Percentiles rank a stretch among this genome's conserved stretches.
Evolutionary conservation across 179 eudicot species (phyloP).

Genomic region (Beta lomatogona): DNA sequence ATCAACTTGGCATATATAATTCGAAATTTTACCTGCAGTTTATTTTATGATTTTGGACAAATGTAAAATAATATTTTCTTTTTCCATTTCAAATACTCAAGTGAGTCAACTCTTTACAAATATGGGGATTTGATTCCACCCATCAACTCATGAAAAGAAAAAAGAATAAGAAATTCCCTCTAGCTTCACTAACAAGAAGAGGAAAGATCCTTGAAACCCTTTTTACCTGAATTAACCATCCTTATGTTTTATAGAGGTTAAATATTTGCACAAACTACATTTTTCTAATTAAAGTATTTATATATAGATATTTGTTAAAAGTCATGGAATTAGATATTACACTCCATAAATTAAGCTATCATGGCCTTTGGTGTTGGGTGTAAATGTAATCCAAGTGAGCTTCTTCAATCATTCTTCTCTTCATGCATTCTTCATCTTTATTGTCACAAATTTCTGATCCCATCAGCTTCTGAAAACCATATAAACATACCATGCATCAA

Average conservation of each 20-base stretch:
- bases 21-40: too few species aligned
- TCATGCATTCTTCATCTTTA: constrained; percentile 65
- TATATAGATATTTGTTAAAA: constrained; percentile 1
- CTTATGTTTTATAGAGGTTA: constrained; percentile 9
- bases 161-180: background rate
- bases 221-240: constrained; percentile 17
- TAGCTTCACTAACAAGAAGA: background rate
- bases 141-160: too few species aligned
- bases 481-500: background rate
- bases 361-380: constrained; percentile 67
- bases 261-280: constrained; percentile 15
- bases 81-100: too few species aligned
- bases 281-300: constrained; percentile 20
- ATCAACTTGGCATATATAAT: too few species aligned
- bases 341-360: background rate
- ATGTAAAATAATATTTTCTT: too few species aligned
- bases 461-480: constrained; percentile 37
- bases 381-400: constrained; percentile 84
- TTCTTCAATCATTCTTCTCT: constrained; percentile 59
- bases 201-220: background rate
- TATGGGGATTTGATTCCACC: too few species aligned
- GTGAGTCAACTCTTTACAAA: too few species aligned
- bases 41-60: too few species aligned
- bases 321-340: constrained; percentile 13
- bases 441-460: constrained; percentile 53